Evolutionary conservation across 2,329 filamentous ascomycete species (phyloP), one percentile per base, ranked within the genome.

Genomic region (Alternaria triticimaculans): DNA sequence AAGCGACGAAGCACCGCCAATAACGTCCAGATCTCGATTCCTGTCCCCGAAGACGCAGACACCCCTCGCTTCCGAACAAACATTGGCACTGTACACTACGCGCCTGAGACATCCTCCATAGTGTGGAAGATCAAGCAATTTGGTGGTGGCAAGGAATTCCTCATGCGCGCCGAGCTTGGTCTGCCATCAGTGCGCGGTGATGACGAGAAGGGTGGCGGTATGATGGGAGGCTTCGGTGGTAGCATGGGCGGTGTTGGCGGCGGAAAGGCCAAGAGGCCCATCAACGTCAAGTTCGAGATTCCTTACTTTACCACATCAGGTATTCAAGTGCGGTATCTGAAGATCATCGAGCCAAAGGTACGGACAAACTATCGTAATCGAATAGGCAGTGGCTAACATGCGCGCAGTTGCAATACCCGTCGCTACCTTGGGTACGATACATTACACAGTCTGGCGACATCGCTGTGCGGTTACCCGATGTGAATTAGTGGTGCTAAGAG

Each of bases 121-220:
- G 92, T 99, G 55, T 99, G 96, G 96, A 99, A 99, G 86, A 99
- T 99, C 81, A 99, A 99, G 86, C 96, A 99, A 77, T 99, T 99
- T 81, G 96, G 96, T 48, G 96, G 96, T n/a, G 89, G 90, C 72
- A 99, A 99, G 82, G 96, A 99, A 79, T 99, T 99, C 76, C 86
- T 99, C 72, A 99, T 99, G 96, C 92, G 96, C 60, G 96, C 96
- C 18, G 96, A 99, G 83, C 87, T 99, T 12, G 96, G 96, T 54
- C 84, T 99, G 46, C 96, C 96, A 0, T 97, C 93, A 62, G 96
- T 99, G 20, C 90, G 96, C 69, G 95, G 95, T 55, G 95, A 98
- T 71, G 95, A 98, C 75, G 95, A 98, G 81, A 92, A 93, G 75
- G 95, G 95, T 44, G 95, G 95, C 66, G 95, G 95, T 68, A 98